Evolutionary conservation across 768 basidiomycete genomes (phyloP).

Genomic region (Amanita polypyramis): DNA sequence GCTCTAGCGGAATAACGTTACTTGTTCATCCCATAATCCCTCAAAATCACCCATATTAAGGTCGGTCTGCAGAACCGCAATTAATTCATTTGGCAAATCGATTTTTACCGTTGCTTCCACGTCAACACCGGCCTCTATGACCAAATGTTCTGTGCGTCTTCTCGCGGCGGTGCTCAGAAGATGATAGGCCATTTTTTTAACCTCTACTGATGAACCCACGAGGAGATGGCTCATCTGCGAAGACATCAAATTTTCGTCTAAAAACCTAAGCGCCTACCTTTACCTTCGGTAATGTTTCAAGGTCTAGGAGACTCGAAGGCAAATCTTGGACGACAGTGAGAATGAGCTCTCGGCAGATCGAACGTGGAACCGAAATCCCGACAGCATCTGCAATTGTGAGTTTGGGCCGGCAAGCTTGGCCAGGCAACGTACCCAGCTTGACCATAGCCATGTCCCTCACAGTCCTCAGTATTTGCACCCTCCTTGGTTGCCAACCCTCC

Average conservation of each 20-base stretch:
- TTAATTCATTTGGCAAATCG: conserved; percentile 55
- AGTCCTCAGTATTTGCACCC: conserved; percentile 38
- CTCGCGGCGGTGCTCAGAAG: conserved; percentile 60
- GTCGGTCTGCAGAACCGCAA: conserved; percentile 47
- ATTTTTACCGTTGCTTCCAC: conserved; percentile 42
- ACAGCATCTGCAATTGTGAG: conserved; percentile 17
- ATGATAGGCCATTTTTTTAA: conserved; percentile 72
- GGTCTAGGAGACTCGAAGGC: conserved; percentile 49
- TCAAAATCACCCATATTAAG: conserved; percentile 29
- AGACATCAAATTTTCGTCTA: neutral
- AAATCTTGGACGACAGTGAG: conserved; percentile 60
- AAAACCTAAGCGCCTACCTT: conserved; percentile 8
- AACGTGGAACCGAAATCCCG: conserved; percentile 43
- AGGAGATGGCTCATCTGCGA: conserved; percentile 74
- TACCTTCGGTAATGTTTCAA: conserved; percentile 57
- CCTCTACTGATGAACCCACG: conserved; percentile 45
- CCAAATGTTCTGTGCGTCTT: conserved; percentile 71
- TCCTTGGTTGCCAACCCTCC: conserved; percentile 55
- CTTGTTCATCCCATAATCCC: conserved; percentile 26
- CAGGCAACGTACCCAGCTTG: conserved; percentile 34
- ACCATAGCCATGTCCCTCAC: conserved; percentile 52
- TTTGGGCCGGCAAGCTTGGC: neutral
- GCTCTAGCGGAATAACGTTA: conserved; percentile 11
- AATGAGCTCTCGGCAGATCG: conserved; percentile 56
- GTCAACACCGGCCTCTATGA: conserved; percentile 81